Base-by-base conservation (phyloP, 805 yeast genomes). In the Diddensiella santjacobensis region DNA sequence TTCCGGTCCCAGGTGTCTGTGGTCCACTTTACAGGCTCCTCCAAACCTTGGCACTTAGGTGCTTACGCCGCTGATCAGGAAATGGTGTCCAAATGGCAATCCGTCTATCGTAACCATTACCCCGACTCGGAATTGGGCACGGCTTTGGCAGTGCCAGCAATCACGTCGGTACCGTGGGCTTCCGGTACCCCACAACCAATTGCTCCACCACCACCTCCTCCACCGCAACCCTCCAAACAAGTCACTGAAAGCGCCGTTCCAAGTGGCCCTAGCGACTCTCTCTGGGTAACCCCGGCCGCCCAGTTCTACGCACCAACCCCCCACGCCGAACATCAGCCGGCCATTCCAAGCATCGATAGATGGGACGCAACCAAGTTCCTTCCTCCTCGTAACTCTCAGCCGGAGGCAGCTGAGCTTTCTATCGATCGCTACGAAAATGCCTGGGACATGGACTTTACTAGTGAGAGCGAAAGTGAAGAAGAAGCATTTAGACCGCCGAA, bases 1-100 rank as follows among this genome's bases (percentile, higher is more conserved):
- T 87, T 82, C 60, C 50, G 57, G 13, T 48, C 63, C 11, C 66
- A 73, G 20, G 66, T 79, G 20, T 69, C 67, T 41, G 59, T 65
- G 5, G 58, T 65, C 24, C 74, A 71, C 48, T 71, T 70, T 47
- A 62, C 68, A 23, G 74, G 74, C 22, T 15, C 58, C 10, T 37
- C 42, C 23, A 71, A 71, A 56, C 74, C 74, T 11, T 71, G 74
- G 74, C 41, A 23, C 24, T 6, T 35, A 6, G 42, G 42, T 26
- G 46, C 50, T 19, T 33, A 35, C 22, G 42, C 45, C n/a, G 22
- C 52, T 15, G 45, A 40, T 31, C 42, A 38, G 17, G 52, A 47
- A n/a, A 43, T 50, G 50, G 45, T 45, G 20, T 24, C 22, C 18
- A 44, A 44, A 44, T 60, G 62, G 62, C 49, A 56, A 42, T 45